These are phyloP conservation scores for Telopea speciosissima DNA, from an alignment of 177 flowering plant species.

Conservation along the genomic window DNA sequence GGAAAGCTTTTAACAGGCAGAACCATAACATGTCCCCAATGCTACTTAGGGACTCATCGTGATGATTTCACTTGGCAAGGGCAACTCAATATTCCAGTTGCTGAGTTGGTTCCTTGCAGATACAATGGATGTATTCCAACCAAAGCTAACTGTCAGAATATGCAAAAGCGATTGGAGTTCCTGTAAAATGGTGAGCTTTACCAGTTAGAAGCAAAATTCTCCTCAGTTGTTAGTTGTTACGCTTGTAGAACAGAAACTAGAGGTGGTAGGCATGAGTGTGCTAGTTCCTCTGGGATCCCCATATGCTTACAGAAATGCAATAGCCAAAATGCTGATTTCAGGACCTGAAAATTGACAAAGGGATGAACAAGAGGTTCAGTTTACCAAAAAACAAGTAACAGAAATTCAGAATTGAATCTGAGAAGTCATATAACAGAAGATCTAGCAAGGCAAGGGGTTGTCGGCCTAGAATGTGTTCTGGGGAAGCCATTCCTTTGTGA, in stretches of 20 bases:
- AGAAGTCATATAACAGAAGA: not conserved
- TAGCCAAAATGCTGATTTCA: constrained; percentile 22
- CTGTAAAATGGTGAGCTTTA: not conserved
- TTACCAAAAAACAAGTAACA: not conserved
- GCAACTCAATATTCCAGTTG: too few relatives aligned
- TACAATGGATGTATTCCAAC: too few relatives aligned
- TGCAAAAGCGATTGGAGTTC: not conserved
- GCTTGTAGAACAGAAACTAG: constrained; percentile 18
- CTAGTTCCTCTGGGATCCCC: constrained; percentile 15
- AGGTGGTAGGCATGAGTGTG: constrained; percentile 22
- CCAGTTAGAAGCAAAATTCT: not conserved
- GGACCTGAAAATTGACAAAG: constrained; percentile 15
- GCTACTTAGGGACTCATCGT: too few relatives aligned
- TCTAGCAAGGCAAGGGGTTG: not conserved
- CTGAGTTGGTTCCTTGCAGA: too few relatives aligned
- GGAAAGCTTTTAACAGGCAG: too few relatives aligned
- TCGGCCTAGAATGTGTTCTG: not conserved
- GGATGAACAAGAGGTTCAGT: not conserved
- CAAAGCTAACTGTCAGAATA: not conserved
- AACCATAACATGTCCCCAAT: too few relatives aligned
- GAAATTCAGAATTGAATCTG: not conserved
- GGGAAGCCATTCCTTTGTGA: too few relatives aligned
- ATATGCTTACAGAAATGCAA: constrained; percentile 24
- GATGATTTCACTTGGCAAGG: too few relatives aligned
- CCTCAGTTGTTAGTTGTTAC: constrained; percentile 5